Evolutionary conservation across 2,329 filamentous ascomycete genomes (phyloP).

Genomic region (Pseudocercospora cruenta): DNA sequence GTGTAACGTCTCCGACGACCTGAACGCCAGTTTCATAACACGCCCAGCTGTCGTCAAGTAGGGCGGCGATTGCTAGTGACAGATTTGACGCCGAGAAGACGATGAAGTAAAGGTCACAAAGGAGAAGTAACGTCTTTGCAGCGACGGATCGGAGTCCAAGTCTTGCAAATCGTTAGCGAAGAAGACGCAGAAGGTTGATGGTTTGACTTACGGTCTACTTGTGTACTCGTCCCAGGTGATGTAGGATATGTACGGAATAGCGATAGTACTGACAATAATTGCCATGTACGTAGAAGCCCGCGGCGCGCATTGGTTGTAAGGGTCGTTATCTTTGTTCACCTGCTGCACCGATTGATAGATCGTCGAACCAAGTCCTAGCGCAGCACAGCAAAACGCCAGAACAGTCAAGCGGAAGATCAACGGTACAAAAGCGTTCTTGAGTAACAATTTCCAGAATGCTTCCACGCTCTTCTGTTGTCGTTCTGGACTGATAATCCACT

Average conservation of each 20-base stretch:
- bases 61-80: conserved; percentile 81
- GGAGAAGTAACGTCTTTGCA: conserved; percentile 84
- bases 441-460: conserved; percentile 58
- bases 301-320: conserved; percentile 44
- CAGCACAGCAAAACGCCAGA: conserved; percentile 78
- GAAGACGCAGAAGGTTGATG: neutral
- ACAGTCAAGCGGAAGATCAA: conserved; percentile 80
- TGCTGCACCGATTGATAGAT: conserved; percentile 62
- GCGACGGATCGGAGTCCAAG: conserved; percentile 81
- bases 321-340: conserved; percentile 40
- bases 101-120: conserved; percentile 94
- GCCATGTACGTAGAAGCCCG: conserved; percentile 79
- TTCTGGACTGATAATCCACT: conserved; percentile 50
- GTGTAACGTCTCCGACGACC: conserved; percentile 16
- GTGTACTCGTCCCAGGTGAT: conserved; percentile 98
- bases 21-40: conserved; percentile 39
- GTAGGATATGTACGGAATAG: conserved; percentile 86
- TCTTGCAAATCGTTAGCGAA: conserved; percentile 28
- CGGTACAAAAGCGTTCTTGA: conserved; percentile 84
- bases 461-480: conserved; percentile 39
- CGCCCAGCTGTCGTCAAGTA: conserved; percentile 65
- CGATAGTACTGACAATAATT: conserved; percentile 83
- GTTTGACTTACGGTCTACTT: conserved; percentile 67
- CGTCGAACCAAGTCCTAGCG: conserved; percentile 74
- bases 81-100: conserved; percentile 96